These are phyloP conservation scores for Neonectria sp. DNA, from an alignment of 2,329 filamentous ascomycete genomes.

Conservation along the genomic window DNA sequence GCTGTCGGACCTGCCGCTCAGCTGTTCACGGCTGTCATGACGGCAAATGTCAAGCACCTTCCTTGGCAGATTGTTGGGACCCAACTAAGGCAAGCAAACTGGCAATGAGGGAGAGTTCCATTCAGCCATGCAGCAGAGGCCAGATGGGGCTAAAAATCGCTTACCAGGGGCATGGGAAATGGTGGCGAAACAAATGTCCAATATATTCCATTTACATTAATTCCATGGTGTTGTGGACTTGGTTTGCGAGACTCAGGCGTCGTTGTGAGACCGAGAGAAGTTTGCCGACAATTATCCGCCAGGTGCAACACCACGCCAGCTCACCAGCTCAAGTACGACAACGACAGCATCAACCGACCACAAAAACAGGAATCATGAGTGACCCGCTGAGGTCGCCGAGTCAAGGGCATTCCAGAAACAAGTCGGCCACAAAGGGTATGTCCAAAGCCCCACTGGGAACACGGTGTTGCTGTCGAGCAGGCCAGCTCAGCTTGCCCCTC, in stretches of 20 bases:
- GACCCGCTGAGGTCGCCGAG: conserved; percentile 47
- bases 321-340: conserved; percentile 27
- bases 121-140: too few relatives aligned
- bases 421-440: conserved; percentile 57
- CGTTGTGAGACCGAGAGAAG: not conserved
- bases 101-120: too few relatives aligned
- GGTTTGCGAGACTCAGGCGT: not conserved
- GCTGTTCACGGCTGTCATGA: not conserved
- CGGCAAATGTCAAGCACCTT: not conserved
- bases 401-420: conserved; percentile 55
- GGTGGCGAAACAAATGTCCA: too few relatives aligned
- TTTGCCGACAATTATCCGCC: conserved; percentile 47
- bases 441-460: not conserved
- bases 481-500: conserved; percentile 3
- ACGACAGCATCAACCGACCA: conserved; percentile 24
- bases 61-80: too few relatives aligned
- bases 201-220: too few relatives aligned
- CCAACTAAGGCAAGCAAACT: too few relatives aligned
- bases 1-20: too few relatives aligned
- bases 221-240: too few relatives aligned
- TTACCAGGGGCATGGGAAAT: too few relatives aligned
- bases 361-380: conserved; percentile 46
- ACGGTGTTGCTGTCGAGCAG: not conserved
- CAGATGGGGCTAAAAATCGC: too few relatives aligned
- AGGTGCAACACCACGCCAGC: conserved; percentile 21